Evolutionary conservation across 768 basidiomycete genomes (phyloP).

Genomic region (Amanita molliuscula): DNA sequence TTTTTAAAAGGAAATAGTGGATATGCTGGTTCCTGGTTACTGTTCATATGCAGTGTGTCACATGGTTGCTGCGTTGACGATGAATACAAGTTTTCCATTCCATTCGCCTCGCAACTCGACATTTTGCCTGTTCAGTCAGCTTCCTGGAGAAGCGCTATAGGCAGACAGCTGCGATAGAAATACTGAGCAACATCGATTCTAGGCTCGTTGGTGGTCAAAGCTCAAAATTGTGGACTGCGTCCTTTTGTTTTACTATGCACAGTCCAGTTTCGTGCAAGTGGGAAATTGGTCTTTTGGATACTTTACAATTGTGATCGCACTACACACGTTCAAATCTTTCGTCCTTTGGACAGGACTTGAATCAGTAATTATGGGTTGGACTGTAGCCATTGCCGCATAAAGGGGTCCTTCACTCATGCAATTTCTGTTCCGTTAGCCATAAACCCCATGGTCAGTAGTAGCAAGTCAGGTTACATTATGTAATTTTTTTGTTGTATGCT

Average conservation of each 20-base stretch:
- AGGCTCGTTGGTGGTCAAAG: background rate
- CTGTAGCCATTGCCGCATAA: slow-evolving; percentile 25
- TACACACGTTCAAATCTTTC: slow-evolving; percentile 62
- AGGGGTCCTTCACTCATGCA: too few relatives aligned
- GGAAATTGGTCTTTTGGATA: slow-evolving; percentile 52
- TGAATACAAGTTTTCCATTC: background rate
- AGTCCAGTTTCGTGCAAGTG: too few relatives aligned
- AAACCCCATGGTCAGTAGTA: too few relatives aligned
- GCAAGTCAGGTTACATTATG: too few relatives aligned
- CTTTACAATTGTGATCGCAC: slow-evolving; percentile 53
- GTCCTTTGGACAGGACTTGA: slow-evolving; percentile 43
- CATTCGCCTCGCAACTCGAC: background rate
- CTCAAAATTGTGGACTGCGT: background rate
- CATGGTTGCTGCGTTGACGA: background rate
- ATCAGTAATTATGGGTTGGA: slow-evolving; percentile 51
- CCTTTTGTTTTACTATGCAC: too few relatives aligned
- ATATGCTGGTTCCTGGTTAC: background rate
- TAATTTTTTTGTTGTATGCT: too few relatives aligned
- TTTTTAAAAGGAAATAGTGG: slow-evolving; percentile 23
- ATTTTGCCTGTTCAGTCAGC: background rate
- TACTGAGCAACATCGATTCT: background rate
- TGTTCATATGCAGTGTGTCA: background rate
- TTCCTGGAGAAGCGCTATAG: background rate
- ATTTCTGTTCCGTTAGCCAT: too few relatives aligned
- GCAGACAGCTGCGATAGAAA: background rate